A percentile compares a stretch with the other conserved stretches of the same genome.
Conservation (phyloP, 306 rosid genomes). For the Dryas alaskensis region DNA sequence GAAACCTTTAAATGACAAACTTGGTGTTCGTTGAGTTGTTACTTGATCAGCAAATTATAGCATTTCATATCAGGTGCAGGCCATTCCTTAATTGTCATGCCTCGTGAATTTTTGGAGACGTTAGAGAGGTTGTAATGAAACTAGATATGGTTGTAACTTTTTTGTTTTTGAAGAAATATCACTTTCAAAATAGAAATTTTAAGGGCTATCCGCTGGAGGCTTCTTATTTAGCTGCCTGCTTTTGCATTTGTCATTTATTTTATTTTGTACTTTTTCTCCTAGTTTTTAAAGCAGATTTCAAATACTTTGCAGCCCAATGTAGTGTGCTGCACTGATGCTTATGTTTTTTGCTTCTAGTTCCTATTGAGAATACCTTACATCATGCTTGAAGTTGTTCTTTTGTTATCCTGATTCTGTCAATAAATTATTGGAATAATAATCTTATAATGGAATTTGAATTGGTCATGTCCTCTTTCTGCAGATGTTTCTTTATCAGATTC, state of each 20-base stretch:
- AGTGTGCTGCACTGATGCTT: neutral
- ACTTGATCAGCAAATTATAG: neutral
- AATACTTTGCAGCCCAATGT: neutral
- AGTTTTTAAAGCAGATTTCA: neutral
- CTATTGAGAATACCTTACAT: neutral
- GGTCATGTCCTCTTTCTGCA: conserved; percentile 46
- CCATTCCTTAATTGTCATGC: neutral
- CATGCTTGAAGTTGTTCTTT: conserved; percentile 8
- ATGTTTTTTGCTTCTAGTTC: neutral
- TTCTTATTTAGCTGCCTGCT: neutral
- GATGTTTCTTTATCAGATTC: conserved; percentile 98
- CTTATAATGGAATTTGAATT: conserved; percentile 28
- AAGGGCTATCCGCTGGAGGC: neutral
- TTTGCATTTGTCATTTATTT: neutral
- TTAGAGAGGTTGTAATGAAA: neutral
- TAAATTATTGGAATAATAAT: conserved; percentile 18
- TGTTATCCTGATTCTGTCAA: conserved; percentile 15
- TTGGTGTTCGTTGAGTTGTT: neutral
- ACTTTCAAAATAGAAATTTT: neutral
- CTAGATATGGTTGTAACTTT: neutral
- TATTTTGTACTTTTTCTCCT: neutral
- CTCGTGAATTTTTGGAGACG: neutral
- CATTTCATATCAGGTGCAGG: neutral
- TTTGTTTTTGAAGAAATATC: neutral
- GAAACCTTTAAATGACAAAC: neutral